phyloP scores from a whole-genome alignment of 805 yeast species.

The Lachancea cidri region DNA sequence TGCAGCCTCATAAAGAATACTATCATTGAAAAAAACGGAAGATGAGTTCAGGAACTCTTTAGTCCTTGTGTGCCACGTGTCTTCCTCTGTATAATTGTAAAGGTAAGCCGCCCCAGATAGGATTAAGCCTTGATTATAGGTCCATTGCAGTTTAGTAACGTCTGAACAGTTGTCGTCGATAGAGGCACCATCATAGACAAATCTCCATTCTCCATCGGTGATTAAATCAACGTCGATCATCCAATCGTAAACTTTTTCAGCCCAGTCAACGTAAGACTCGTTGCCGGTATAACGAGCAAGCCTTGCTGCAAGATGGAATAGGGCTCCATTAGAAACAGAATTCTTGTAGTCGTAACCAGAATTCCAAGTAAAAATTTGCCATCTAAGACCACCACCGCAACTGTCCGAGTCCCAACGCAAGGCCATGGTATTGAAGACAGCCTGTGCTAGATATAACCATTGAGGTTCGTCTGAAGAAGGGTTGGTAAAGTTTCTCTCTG shows the following conservation, averaged over 20 bases:
- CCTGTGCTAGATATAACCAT: constrained; percentile 55
- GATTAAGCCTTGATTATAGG: constrained; percentile 79
- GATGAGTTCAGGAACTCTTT: constrained; percentile 50
- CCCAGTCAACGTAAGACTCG: constrained; percentile 67
- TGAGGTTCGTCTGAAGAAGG: constrained; percentile 40
- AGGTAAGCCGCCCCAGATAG: constrained; percentile 76
- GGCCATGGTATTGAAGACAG: constrained; percentile 81
- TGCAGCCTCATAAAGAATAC: constrained; percentile 73
- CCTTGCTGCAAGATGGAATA: constrained; percentile 83
- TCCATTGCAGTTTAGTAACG: constrained; percentile 65
- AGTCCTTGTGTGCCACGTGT: constrained; percentile 62
- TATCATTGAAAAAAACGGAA: constrained; percentile 48
- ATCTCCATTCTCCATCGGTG: constrained; percentile 29
- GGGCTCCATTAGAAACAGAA: constrained; percentile 83
- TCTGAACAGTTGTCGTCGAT: constrained; percentile 55
- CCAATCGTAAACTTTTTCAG: constrained; percentile 79
- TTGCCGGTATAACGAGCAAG: constrained; percentile 79
- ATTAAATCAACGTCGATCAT: constrained; percentile 49
- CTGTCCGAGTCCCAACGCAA: constrained; percentile 70
- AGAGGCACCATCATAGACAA: constrained; percentile 66
- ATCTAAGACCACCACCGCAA: constrained; percentile 88
- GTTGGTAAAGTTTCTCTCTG: constrained; percentile 51
- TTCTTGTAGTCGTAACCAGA: constrained; percentile 92
- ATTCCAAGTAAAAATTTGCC: constrained; percentile 96
- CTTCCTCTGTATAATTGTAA: constrained; percentile 62